A percentile compares a stretch with the other conserved stretches of the same genome.
Evolutionary conservation across 1,139 yeast genomes (phyloP).

Genomic region (Candida neerlandica): DNA sequence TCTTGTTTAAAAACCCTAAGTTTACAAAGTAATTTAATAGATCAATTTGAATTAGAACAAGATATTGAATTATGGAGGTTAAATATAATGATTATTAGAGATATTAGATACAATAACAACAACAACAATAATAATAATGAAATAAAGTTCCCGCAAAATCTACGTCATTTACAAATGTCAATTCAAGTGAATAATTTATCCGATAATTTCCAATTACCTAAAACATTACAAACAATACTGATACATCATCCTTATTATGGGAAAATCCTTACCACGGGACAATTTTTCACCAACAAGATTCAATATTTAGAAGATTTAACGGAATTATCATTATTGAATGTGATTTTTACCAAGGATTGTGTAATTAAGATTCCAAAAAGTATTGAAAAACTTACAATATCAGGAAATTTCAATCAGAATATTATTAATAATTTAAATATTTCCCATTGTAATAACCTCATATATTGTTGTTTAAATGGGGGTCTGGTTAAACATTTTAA

Average conservation of each 20-base stretch:
- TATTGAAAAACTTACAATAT: constrained; percentile 8
- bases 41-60: constrained; percentile 3
- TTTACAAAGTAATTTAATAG: constrained; percentile 9
- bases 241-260: constrained; percentile 11
- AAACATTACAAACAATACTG: constrained; percentile 9
- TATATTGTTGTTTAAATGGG: constrained; percentile 6
- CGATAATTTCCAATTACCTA: constrained; percentile 9
- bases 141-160: constrained; percentile 1
- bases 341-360: constrained; percentile 1
- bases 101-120: background rate
- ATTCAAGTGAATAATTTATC: constrained; percentile 2
- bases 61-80: background rate
- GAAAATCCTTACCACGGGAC: constrained; percentile 4
- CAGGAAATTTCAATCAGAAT: constrained; percentile 6
- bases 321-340: constrained; percentile 7
- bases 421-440: constrained; percentile 6
- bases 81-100: constrained; percentile 2
- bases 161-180: constrained; percentile 5
- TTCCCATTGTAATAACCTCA: constrained; percentile 3
- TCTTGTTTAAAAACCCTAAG: constrained; percentile 1
- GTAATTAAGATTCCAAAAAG: constrained; percentile 3
- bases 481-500: constrained; percentile 10
- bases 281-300: constrained; percentile 10
- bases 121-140: no score
- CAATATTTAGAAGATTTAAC: constrained; percentile 6